phyloP scores from a whole-genome alignment of 2,329 filamentous ascomycete species.

The Ceratocystis lukuohia region DNA sequence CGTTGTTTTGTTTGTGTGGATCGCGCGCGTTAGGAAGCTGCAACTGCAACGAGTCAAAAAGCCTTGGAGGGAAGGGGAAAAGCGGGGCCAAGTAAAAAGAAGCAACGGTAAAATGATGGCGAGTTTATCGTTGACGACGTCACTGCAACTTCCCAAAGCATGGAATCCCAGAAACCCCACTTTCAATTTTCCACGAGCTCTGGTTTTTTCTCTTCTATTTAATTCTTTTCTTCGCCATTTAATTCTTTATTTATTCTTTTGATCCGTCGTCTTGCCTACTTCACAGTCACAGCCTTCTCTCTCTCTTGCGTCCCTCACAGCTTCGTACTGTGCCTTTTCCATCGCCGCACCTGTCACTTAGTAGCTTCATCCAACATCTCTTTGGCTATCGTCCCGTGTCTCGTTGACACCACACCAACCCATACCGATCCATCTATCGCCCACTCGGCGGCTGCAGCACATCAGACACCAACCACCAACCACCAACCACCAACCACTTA shows the following conservation, averaged over 20 bases:
- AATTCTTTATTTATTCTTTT: background rate
- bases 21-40: background rate
- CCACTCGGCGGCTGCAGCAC: no score
- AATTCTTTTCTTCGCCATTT: background rate
- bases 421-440: background rate
- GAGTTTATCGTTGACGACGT: background rate
- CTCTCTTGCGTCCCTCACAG: background rate
- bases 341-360: background rate
- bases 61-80: background rate
- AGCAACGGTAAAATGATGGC: background rate
- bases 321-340: background rate
- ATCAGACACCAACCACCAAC: no score
- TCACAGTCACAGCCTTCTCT: background rate
- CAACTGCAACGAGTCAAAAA: background rate
- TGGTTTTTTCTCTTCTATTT: background rate
- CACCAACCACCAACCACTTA: no score
- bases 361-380: background rate
- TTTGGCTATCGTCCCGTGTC: background rate
- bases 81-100: background rate
- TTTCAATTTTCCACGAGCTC: constrained; percentile 5
- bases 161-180: constrained; percentile 2
- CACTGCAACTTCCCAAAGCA: background rate
- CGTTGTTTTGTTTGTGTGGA: no score
- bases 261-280: background rate
- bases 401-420: background rate